These are phyloP conservation scores for Solanum gracilifrons DNA, from an alignment of 257 asterid species.

Conservation along the genomic window DNA sequence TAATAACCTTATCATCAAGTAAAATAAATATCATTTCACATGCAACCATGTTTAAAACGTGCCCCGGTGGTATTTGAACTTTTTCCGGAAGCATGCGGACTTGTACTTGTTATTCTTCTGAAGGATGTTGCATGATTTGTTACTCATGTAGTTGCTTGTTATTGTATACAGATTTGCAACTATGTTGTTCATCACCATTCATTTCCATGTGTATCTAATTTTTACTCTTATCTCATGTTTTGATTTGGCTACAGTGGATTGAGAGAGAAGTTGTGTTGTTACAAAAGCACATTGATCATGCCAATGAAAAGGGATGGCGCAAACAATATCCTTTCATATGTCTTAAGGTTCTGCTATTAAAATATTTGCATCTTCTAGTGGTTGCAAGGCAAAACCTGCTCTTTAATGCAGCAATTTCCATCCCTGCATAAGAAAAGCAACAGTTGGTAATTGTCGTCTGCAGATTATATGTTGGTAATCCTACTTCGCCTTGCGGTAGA, in stretches of 20 bases:
- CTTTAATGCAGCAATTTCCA: neutral
- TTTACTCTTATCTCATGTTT: conserved; percentile 1
- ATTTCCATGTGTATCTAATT: conserved; percentile 1
- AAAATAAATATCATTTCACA: neutral
- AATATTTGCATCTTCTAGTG: neutral
- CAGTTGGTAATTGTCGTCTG: neutral
- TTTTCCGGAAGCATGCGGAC: neutral
- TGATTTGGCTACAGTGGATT: conserved; percentile 56
- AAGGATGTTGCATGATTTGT: neutral
- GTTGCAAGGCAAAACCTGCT: neutral
- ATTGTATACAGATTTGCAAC: neutral
- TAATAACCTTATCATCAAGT: neutral
- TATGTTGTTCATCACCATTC: neutral
- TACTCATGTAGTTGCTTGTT: neutral
- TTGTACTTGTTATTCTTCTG: neutral
- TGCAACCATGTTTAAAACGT: neutral
- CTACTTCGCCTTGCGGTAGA: neutral
- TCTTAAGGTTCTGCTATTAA: neutral
- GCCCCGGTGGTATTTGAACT: neutral
- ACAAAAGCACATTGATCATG: conserved; percentile 59
- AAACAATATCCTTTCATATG: conserved; percentile 79
- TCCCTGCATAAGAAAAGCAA: neutral
- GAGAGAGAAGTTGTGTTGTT: conserved; percentile 42
- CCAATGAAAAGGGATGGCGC: conserved; percentile 89
- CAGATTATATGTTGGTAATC: neutral